Base-by-base conservation (phyloP, 257 asterid species). In the Solanum bukasovii region DNA sequence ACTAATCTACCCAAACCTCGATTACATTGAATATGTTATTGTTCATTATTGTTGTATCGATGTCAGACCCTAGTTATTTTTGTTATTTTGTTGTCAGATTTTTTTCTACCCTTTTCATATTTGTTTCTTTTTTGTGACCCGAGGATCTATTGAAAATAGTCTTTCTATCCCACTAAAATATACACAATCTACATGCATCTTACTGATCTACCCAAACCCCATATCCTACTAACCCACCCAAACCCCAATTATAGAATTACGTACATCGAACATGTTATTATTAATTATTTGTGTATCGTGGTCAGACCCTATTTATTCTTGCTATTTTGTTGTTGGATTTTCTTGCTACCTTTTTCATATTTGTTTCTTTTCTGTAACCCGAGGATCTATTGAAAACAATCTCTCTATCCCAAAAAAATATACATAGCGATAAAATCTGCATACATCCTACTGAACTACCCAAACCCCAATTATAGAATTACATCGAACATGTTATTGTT, bases 391-490 rank as follows among this genome's bases (percentile, higher is more conserved):
- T 67, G 1, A 13, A 67, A 67, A 4, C 35, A 25, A 0, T 27
- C 9, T 25, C 0, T 65, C 9, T 67, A 25, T 13, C 4, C 2
- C 34, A 23, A 2, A 13, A 68, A 68, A 6, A 16, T 68, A 63
- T 63, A 63, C 0, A 2, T 23, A 63, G 13, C 1, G 3, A 23
- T 23, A 7, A 31, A 3, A 14, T 31, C 0, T 14, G 0, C n/a
- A 4, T 67, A 31, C 40, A 71, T 16, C 3, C 2, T 71, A 14
- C 0, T n/a, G 7, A n/a, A 4, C n/a, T 18, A 14, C n/a, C 42
- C 42, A 31, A 7, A 31, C 13, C 0, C 13, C 10, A 71, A 13
- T 33, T 1, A 71, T 16, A 16, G 13, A 71, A 14, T 31, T 33
- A 7, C 77, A 29, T 33, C 4, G 1, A 14, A 6, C 21, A 31